Conservation (phyloP, 2,329 filamentous ascomycete species). For the Capronia americana region DNA sequence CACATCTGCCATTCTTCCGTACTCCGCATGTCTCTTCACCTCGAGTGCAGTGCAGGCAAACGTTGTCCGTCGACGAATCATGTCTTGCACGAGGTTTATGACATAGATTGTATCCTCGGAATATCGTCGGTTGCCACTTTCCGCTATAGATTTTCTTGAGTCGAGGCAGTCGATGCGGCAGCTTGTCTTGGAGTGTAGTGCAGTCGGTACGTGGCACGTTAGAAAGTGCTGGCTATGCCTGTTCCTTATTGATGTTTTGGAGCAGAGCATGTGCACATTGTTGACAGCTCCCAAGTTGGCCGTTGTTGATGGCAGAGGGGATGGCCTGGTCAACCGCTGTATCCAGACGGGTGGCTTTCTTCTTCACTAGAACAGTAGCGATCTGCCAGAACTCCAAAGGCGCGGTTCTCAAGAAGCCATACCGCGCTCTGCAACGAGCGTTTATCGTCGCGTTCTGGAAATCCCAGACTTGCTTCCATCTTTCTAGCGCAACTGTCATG, state of each 20-base stretch:
- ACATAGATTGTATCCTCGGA: background rate
- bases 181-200: background rate
- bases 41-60: background rate
- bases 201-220: background rate
- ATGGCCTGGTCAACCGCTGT: slow-evolving; percentile 1
- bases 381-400: slow-evolving; percentile 22
- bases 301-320: background rate
- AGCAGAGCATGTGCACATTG: slow-evolving; percentile 10
- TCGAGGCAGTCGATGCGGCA: background rate
- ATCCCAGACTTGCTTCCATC: slow-evolving; percentile 20
- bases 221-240: background rate
- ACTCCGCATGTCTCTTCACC: background rate
- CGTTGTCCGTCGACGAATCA: too few relatives aligned
- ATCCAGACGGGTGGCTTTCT: slow-evolving; percentile 15
- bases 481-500: slow-evolving; percentile 5
- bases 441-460: slow-evolving; percentile 12
- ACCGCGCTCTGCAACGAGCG: slow-evolving; percentile 5
- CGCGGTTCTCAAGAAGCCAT: slow-evolving; percentile 13
- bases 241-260: slow-evolving; percentile 3
- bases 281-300: background rate
- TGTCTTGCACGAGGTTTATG: background rate
- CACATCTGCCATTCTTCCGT: background rate
- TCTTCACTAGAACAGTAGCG: slow-evolving; percentile 11
- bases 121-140: too few relatives aligned
- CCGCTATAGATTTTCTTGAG: background rate